These are phyloP conservation scores for Malus sylvestris DNA, from an alignment of 306 rosid species.

Conservation along the genomic window DNA sequence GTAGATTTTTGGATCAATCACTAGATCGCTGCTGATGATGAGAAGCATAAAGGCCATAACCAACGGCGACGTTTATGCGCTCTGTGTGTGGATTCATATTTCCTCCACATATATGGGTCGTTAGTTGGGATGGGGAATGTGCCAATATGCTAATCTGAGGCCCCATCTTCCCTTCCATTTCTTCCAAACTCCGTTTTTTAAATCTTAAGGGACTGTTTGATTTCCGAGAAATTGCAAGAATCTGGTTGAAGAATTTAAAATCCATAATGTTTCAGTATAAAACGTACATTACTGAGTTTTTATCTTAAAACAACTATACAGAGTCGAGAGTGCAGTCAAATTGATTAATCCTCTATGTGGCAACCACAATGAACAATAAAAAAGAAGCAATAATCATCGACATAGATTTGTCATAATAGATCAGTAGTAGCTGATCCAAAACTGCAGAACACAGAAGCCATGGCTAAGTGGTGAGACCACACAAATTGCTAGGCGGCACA, in stretches of 20 bases:
- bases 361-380: too few relatives aligned
- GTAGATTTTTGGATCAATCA: background rate
- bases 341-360: too few relatives aligned
- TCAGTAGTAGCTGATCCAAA: too few relatives aligned
- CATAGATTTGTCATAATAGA: too few relatives aligned
- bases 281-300: too few relatives aligned
- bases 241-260: background rate
- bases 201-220: background rate
- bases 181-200: background rate
- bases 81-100: slow-evolving; percentile 12
- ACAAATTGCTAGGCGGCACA: too few relatives aligned
- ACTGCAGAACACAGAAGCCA: too few relatives aligned
- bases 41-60: slow-evolving; percentile 24
- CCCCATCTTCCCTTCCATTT: background rate
- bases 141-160: slow-evolving; percentile 87
- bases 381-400: too few relatives aligned
- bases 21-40: background rate
- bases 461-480: too few relatives aligned
- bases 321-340: too few relatives aligned
- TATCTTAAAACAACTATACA: too few relatives aligned
- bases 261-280: background rate
- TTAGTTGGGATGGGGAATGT: slow-evolving; percentile 55
- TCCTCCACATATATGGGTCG: slow-evolving; percentile 34
- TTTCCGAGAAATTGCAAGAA: background rate
- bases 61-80: slow-evolving; percentile 47